Evolutionary conservation across 345 rosid genomes (phyloP), one percentile per base, ranked within the genome.

Genomic region (Cardiospermum halicacabum): DNA sequence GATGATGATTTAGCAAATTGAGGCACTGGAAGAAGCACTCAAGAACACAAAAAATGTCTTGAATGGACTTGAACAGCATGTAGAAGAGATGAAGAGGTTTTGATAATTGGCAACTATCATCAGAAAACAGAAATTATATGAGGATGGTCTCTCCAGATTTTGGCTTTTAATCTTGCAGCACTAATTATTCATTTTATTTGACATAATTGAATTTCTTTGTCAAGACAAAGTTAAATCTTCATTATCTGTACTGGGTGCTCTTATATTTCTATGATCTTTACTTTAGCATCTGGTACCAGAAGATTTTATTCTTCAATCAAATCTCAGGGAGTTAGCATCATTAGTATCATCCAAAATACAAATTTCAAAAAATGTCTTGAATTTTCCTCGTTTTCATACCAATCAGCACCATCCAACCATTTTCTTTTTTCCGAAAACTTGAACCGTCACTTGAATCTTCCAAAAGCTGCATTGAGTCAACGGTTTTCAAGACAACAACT

Each of bases 21-120:
- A 69, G 39, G 82, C 75, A 42, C 30, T 78, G 64, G 83, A 80
- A 74, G 78, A 60, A 53, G 76, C 81, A 13, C 70, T 83, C 7
- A 62, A 75, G 56, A 68, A 70, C 56, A 71, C 78, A 61, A 82
- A 74, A 5, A 69, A 85, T 87, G 80, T 70, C 37, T 21, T 82
- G 69, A 60, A 61, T 58, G 77, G 75, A 60, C 74, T 82, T 43
- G 66, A 51, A 11, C 75, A 67, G 8, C 77, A 71, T 2, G 30
- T 80, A 25, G 67, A 73, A 69, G 72, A 67, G 13, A 48, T 77
- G 68, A 67, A 53, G 68, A 67, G 43, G 50, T 37, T 0, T 53
- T 72, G 21, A 76, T 28, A 19, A 43, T 27, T 19, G 48, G 22
- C 57, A 64, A 26, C 62, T 60, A 53, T 60, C 58, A 25, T 11